Evolutionary conservation across 2,329 filamentous ascomycete genomes (phyloP).

Genomic region (Botrytis tulipae): DNA sequence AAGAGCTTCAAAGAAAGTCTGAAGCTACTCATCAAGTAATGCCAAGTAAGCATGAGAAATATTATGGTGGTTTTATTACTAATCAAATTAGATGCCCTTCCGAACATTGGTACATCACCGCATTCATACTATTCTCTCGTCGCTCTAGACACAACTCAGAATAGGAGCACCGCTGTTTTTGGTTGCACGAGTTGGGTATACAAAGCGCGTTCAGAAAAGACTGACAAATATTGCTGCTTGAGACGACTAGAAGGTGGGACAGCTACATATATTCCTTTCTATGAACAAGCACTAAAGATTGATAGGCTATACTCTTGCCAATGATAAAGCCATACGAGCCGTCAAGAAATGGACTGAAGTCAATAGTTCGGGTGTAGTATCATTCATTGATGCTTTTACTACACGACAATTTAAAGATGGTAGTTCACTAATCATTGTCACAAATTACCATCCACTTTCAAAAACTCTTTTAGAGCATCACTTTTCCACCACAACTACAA

Average conservation of each 20-base stretch:
- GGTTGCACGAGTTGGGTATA: slow-evolving; percentile 93
- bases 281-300: background rate
- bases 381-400: slow-evolving; percentile 88
- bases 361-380: slow-evolving; percentile 76
- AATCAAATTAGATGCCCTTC: slow-evolving; percentile 40
- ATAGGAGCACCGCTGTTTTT: slow-evolving; percentile 76
- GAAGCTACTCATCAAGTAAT: slow-evolving; percentile 84
- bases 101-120: slow-evolving; percentile 62
- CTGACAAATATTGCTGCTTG: slow-evolving; percentile 83
- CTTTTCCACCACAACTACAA: slow-evolving; percentile 44
- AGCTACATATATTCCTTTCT: background rate
- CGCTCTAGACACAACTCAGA: slow-evolving; percentile 76
- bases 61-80: background rate
- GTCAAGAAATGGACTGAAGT: slow-evolving; percentile 90
- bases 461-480: slow-evolving; percentile 88
- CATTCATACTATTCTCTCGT: slow-evolving; percentile 93
- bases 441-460: slow-evolving; percentile 87
- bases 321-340: slow-evolving; percentile 81
- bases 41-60: slow-evolving; percentile 55
- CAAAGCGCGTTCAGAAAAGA: slow-evolving; percentile 86
- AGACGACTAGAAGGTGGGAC: slow-evolving; percentile 73
- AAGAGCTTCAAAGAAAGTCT: slow-evolving; percentile 84
- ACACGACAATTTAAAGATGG: slow-evolving; percentile 83
- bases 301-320: slow-evolving; percentile 77
- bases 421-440: slow-evolving; percentile 89